Base-by-base conservation (phyloP, 2,329 filamentous ascomycete genomes). In the Cordyceps cicadae region DNA sequence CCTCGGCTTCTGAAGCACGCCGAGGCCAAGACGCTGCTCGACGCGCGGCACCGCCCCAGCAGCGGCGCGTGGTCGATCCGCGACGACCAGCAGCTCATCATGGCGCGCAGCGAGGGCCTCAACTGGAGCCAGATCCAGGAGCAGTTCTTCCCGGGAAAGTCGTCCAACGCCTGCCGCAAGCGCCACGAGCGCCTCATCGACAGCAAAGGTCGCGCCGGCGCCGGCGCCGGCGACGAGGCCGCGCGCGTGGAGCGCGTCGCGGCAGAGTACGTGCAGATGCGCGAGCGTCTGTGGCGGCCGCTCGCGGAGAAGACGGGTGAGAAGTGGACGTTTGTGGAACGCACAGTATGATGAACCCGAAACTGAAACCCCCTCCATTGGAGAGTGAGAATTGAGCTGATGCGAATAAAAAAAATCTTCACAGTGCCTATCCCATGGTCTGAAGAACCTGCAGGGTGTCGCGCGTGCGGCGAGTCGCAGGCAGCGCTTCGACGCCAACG, bases 131-230 rank as follows among this genome's bases (percentile, higher is more conserved):
- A 90, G 67, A 94, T 95, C 70, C 87, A 91, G 67, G 79, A 80
- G 63, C 83, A 81, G 63, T 85, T 90, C 74, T 96, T 96, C 71
- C 88, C 87, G 1, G 80, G 75, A 71, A 96, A 96, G 77, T 85
- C 84, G 9, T 77, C 87, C 62, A 94, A 94, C 71, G 92, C 92
- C 19, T 96, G 91, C 75, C 89, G 91, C 65, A 96, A 96, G 76
- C 85, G 91, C 60, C 90, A 95, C 68, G 91, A 96, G 75, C 82
- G 91, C 46, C 77, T 96, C 65, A 87, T 93, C 80, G 88, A 93
- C 75, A 85, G 87, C 65, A 81, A 81, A 70, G 85, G 86, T 62
- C 83, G 39, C 39, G 39, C 15, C 39, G 14, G 86, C 39, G 39
- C 15, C 8, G 39, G 86, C 53, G 87, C 90, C 67, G 88, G 92